Evolutionary conservation across 2,329 filamentous ascomycete species (phyloP).

Genomic region (Sarocladium kiliense): DNA sequence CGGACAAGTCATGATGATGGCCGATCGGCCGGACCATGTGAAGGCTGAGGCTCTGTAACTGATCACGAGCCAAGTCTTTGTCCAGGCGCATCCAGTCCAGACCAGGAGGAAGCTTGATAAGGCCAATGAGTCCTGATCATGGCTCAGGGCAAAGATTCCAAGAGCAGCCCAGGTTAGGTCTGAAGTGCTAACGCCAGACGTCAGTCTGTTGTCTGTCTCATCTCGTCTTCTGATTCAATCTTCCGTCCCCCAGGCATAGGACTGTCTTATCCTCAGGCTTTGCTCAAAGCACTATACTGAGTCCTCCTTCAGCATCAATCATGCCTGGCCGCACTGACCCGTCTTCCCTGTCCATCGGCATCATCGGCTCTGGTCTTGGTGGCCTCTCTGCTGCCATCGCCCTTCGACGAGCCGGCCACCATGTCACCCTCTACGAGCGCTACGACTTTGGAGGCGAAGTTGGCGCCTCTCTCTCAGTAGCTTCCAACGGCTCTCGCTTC

Average conservation of each 20-base stretch:
- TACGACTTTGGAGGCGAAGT: constrained; percentile 60
- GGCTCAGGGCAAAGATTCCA: neutral
- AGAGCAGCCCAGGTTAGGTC: neutral
- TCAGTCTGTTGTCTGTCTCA: neutral
- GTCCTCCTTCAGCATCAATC: neutral
- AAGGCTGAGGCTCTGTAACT: neutral
- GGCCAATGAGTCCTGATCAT: neutral
- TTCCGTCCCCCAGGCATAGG: neutral
- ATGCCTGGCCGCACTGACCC: constrained; percentile 12
- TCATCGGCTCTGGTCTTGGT: constrained; percentile 35
- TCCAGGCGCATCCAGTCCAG: neutral
- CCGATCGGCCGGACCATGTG: neutral
- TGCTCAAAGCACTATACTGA: no score
- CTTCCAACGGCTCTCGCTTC: constrained; percentile 29
- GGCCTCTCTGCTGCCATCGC: constrained; percentile 33
- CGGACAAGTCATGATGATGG: no score
- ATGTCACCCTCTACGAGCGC: constrained; percentile 54
- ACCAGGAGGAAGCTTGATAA: neutral
- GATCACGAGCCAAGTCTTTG: no score
- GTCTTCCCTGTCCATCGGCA: constrained; percentile 18
- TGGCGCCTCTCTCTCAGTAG: constrained; percentile 57
- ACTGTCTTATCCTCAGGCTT: no score
- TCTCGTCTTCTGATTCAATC: neutral
- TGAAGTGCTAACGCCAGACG: neutral
- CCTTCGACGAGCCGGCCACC: constrained; percentile 33